Evolutionary conservation across 1,139 yeast genomes (phyloP).

Genomic region (Taphrina populina): DNA sequence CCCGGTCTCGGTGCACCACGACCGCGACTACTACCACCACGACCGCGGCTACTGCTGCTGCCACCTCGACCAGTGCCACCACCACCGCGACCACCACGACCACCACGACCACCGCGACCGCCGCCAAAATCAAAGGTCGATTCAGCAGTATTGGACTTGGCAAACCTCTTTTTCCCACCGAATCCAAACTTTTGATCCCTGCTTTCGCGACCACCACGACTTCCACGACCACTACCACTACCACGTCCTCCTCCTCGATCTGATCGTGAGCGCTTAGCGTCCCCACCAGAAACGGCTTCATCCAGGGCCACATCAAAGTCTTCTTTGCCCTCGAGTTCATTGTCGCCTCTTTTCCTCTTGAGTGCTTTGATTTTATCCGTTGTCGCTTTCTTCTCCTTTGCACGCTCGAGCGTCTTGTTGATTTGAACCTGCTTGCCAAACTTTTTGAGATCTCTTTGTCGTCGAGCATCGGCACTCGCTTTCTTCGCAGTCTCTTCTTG

Average conservation of each 20-base stretch:
- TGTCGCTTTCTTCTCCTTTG: slow-evolving; percentile 87
- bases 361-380: slow-evolving; percentile 84
- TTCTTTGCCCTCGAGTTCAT: slow-evolving; percentile 60
- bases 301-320: slow-evolving; percentile 71
- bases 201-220: slow-evolving; percentile 63
- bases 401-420: slow-evolving; percentile 90
- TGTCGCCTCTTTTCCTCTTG: slow-evolving; percentile 69
- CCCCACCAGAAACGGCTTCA: slow-evolving; percentile 67
- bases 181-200: slow-evolving; percentile 67
- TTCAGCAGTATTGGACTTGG: slow-evolving; percentile 69
- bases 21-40: slow-evolving; percentile 5
- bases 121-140: slow-evolving; percentile 27
- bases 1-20: slow-evolving; percentile 27
- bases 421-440: slow-evolving; percentile 97
- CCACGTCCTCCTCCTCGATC: slow-evolving; percentile 44
- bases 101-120: slow-evolving; percentile 25
- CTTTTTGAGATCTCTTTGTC: slow-evolving; percentile 91
- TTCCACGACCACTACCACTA: slow-evolving; percentile 43
- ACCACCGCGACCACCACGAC: slow-evolving; percentile 21
- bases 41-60: slow-evolving; percentile 5
- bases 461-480: slow-evolving; percentile 90
- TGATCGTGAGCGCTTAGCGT: slow-evolving; percentile 37
- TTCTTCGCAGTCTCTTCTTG: slow-evolving; percentile 86
- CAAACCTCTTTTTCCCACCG: slow-evolving; percentile 77
- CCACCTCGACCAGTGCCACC: not conserved